Evolutionary conservation across 2,329 filamentous ascomycete species (phyloP).

Genomic region (Aspergillus eucalypticola): DNA sequence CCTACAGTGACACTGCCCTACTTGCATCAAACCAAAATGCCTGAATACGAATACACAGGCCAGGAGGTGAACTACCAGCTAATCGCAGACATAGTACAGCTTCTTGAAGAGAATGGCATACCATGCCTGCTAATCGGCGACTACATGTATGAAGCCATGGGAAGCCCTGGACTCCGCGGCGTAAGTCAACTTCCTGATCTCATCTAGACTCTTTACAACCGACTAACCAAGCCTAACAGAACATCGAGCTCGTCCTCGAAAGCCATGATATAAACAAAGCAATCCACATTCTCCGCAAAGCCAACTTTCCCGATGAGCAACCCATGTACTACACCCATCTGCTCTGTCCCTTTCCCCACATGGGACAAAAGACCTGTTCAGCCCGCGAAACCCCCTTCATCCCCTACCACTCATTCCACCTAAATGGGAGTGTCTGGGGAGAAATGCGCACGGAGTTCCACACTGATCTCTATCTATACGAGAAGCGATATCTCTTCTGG

Average conservation of each 20-base stretch:
- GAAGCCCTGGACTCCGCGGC: neutral
- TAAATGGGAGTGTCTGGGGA: neutral
- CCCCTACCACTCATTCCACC: neutral
- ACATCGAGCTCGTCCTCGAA: neutral
- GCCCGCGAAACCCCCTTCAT: neutral
- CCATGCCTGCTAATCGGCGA: neutral
- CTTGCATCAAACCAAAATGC: neutral
- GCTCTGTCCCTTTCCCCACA: neutral
- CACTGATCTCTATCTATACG: neutral
- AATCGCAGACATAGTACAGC: neutral
- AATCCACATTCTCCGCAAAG: neutral
- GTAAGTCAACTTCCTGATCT: neutral
- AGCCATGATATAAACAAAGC: neutral
- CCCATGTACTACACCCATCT: neutral
- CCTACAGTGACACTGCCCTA: no score
- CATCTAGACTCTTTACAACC: neutral
- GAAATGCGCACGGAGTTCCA: neutral
- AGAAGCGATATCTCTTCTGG: neutral
- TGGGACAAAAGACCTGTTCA: neutral
- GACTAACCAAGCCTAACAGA: neutral
- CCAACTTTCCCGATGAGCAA: neutral
- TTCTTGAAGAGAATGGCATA: neutral
- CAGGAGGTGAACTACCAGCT: neutral
- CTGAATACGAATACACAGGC: neutral
- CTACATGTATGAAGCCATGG: neutral